Conservation (phyloP, 1,139 yeast genomes). For the Zygoascus sp. region DNA sequence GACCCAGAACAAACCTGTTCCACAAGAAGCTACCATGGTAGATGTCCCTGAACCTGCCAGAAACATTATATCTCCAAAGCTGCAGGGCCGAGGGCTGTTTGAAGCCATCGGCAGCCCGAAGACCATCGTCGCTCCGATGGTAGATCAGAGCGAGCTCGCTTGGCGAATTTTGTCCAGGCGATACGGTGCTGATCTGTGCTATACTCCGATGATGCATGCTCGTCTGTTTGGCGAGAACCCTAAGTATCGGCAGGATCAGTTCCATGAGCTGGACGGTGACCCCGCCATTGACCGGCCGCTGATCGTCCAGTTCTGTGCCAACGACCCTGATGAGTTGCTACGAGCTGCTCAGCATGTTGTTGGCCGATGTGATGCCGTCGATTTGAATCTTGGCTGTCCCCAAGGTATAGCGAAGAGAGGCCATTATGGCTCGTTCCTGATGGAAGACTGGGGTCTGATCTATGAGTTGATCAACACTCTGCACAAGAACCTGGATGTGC, state of each 20-base stretch:
- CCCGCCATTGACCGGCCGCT: conserved; percentile 77
- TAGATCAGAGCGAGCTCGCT: conserved; percentile 92
- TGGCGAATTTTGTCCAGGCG: conserved; percentile 86
- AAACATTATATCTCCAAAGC: conserved; percentile 24
- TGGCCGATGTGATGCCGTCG: conserved; percentile 90
- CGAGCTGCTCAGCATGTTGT: conserved; percentile 87
- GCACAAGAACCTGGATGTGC: conserved; percentile 69
- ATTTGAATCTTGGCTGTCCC: conserved; percentile 93
- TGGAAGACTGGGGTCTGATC: conserved; percentile 95
- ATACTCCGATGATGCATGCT: conserved; percentile 97
- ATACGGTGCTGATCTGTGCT: conserved; percentile 91
- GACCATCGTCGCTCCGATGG: conserved; percentile 97
- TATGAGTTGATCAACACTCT: conserved; percentile 63
- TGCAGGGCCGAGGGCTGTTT: conserved; percentile 65
- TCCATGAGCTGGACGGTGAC: conserved; percentile 74
- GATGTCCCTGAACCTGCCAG: background rate
- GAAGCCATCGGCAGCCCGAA: conserved; percentile 68
- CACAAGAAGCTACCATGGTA: background rate
- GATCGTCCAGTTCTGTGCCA: conserved; percentile 93
- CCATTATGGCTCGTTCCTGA: conserved; percentile 87
- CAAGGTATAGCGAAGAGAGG: conserved; percentile 97
- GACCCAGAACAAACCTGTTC: background rate
- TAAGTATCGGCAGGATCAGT: conserved; percentile 73
- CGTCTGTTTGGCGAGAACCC: conserved; percentile 79
- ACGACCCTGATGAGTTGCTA: conserved; percentile 92